Base-by-base conservation (phyloP, 2,329 filamentous ascomycete species). In the Exophiala xenobiotica region DNA sequence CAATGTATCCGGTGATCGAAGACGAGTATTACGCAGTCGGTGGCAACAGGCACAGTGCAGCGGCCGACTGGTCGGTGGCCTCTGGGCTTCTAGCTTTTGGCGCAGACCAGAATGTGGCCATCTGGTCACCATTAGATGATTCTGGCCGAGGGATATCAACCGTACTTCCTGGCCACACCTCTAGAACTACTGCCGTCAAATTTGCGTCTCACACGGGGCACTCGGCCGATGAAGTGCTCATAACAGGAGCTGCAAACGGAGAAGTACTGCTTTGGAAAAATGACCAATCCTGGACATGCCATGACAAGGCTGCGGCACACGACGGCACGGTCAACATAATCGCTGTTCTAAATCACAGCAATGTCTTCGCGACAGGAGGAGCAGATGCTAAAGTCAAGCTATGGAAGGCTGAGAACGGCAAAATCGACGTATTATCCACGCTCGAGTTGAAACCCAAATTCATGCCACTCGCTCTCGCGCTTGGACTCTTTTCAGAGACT, bases 1-100 rank as follows among this genome's bases (percentile, higher is more conserved):
- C 20, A 49, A 55, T 55, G 52, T 26, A 37, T 49, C 14, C 24
- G 37, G 19, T 55, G 12, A 48, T 45, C 12, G 43, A 42, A 24
- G 43, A 27, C 39, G 74, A 78, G 37, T 83, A 79, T 62, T 76
- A 93, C 60, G 85, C 89, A 40, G 83, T 86, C 57, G 93, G 93
- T 54, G 92, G 90, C 40, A 99, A 97, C 70, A 81, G 92, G 63
- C 89, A 97, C 64, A 87, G 92, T 14, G 85, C 86, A 12, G 88
- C 90, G 22, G 91, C 92, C 22, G 92, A 97, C 72, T 99, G 93
- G 93, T 83, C 87, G 65, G 66, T 72, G 16, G 73, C 78, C 57
- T 74, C 75, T 16, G 88, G 87, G 7, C 67, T 90, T 38, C 76
- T 99, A 47, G 93, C 90, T 23, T 99, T 89, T 73, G 93, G 93